Base-by-base conservation (phyloP, 495 filamentous ascomycete species). In the Daldinia childiae region DNA sequence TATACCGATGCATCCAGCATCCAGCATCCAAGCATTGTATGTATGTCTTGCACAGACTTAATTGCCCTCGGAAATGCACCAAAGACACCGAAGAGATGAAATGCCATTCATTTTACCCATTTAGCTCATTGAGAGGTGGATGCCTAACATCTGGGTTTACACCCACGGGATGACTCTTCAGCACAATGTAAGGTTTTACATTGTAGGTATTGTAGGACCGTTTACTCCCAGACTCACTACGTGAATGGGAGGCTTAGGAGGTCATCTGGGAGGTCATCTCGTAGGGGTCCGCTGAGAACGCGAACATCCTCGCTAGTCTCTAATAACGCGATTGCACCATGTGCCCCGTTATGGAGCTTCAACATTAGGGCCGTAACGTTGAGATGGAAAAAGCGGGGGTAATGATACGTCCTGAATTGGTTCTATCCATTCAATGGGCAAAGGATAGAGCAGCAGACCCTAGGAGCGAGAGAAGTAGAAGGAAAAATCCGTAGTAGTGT, bases 351-450 rank as follows among this genome's bases (percentile, higher is more conserved):
- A 66, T 51, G 66, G 71, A 68, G 66, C 66, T 73, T 61, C 54
- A 68, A 34, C 52, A 66, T 63, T 73, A 73, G 71, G 71, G 66
- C 71, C 71, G 71, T 66, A 73, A 73, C 71, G 66, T 62, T 65
- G 62, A 63, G 15, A 58, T 58, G 38, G 57, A 62, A 34, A 73
- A 73, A 73, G 71, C 71, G 71, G 71, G 62, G 63, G 27, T 43
- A 57, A 62, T 66, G 64, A 61, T 68, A 68, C 60, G 69, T 72
- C 69, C 64, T 72, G 54, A 66, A 60, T 67, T 60, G 48, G 54
- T 67, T 54, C 64, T 72, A 48, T 32, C 38, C 38, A 30, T 62
- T 51, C 19, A 57, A 62, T 58, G 41, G 62, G 48, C 48, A 50
- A 52, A 32, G 50, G 17, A 34, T 58, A 41, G 39, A 64, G 54